These are phyloP conservation scores for Darksidea phi DNA, from an alignment of 495 filamentous ascomycete species.

Conservation along the genomic window DNA sequence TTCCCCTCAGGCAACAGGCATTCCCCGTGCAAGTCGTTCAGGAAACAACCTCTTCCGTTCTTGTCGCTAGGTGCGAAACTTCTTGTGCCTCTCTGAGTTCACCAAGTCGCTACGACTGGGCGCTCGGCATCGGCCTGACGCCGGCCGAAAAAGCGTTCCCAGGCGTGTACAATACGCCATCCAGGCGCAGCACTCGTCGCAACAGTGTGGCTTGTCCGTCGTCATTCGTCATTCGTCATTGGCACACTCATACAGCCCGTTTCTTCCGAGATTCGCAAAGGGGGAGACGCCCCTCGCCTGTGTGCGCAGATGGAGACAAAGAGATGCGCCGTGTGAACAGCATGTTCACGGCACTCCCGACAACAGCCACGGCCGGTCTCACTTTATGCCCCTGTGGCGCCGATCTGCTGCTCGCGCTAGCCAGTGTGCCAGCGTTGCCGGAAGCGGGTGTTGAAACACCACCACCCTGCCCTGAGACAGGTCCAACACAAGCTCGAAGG, in stretches of 20 bases:
- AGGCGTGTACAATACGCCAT: constrained; percentile 2
- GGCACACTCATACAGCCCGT: no score
- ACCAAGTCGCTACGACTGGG: not conserved
- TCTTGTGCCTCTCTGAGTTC: not conserved
- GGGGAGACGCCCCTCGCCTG: no score
- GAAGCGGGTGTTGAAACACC: constrained; percentile 29
- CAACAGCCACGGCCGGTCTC: constrained; percentile 12
- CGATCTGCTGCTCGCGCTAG: constrained; percentile 16
- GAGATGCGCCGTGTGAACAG: not conserved
- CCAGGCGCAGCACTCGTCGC: constrained; percentile 1
- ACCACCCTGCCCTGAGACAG: constrained; percentile 22
- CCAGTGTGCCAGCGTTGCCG: constrained; percentile 26
- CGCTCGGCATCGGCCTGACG: not conserved
- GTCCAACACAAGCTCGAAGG: constrained; percentile 27
- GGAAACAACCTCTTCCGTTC: constrained; percentile 19
- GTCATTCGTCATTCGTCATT: not conserved
- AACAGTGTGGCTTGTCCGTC: not conserved
- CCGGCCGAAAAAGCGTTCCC: no score
- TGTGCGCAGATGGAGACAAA: no score
- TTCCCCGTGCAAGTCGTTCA: not conserved
- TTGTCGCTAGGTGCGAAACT: constrained; percentile 5
- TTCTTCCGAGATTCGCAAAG: no score
- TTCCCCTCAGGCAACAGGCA: not conserved
- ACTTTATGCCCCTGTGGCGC: constrained; percentile 13
- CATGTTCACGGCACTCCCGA: not conserved